These are phyloP conservation scores for Lentinula aciculospora DNA, from an alignment of 768 basidiomycete species.

Conservation along the genomic window DNA sequence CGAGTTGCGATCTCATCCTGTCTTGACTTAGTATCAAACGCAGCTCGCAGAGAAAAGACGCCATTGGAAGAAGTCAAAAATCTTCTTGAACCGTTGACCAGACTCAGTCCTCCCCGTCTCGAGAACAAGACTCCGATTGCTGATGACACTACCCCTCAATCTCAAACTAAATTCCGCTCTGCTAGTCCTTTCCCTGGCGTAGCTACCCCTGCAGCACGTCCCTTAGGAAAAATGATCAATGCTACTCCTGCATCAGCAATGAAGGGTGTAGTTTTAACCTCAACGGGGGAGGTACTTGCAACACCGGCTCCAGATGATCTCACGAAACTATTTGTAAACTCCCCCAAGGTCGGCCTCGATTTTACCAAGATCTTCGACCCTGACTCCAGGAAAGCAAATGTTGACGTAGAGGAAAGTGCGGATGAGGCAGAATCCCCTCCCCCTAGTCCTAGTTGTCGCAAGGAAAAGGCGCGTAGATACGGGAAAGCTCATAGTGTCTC, in stretches of 20 bases:
- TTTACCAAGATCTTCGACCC: conserved; percentile 80
- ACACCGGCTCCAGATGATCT: conserved; percentile 70
- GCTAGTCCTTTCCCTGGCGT: conserved; percentile 24
- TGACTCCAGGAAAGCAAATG: conserved; percentile 18
- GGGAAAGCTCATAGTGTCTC: conserved; percentile 20
- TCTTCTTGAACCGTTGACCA: conserved; percentile 44
- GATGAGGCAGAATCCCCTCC: conserved; percentile 31
- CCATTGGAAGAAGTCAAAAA: conserved; percentile 79
- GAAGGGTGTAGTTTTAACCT: conserved; percentile 76
- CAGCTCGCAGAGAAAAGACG: conserved; percentile 45
- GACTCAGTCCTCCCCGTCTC: conserved; percentile 14
- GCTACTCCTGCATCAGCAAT: conserved; percentile 45
- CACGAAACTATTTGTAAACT: conserved; percentile 58
- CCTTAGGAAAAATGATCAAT: conserved; percentile 17
- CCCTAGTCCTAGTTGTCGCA: conserved; percentile 42
- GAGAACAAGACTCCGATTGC: conserved; percentile 13
- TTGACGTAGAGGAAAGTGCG: conserved; percentile 18
- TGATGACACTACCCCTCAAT: conserved; percentile 17
- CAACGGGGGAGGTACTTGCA: conserved; percentile 67
- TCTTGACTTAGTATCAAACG: not conserved
- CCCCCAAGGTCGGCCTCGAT: conserved; percentile 66
- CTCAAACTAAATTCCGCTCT: conserved; percentile 16
- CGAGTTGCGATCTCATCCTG: not conserved
- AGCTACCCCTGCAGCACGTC: conserved; percentile 46
- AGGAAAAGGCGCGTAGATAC: conserved; percentile 28